phyloP scores from a whole-genome alignment of 192 early-diverging fungal genomes.

The Funneliformis mosseae region DNA sequence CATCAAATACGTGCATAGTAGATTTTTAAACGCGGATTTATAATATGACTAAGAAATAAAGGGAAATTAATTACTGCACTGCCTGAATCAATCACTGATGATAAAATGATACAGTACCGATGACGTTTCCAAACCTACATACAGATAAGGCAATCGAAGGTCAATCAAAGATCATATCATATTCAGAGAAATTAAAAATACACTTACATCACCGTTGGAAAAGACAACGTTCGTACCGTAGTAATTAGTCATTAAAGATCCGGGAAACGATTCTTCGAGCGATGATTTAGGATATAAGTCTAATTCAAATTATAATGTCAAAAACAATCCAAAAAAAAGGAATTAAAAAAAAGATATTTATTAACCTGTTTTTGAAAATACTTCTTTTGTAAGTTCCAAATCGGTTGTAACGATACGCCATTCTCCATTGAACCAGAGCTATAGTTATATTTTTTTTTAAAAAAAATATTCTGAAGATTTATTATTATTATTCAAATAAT shows the following conservation, averaged over 20 bases:
- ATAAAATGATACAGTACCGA: not conserved
- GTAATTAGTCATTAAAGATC: not conserved
- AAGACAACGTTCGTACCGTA: not conserved
- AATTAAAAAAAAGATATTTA: not conserved
- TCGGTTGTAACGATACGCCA: not conserved
- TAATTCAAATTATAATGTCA: not conserved
- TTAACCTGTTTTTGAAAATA: not conserved
- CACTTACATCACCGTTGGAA: not conserved
- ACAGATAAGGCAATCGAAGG: not conserved
- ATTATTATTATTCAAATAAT: too few species aligned
- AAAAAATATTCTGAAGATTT: too few species aligned
- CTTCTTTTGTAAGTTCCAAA: not conserved
- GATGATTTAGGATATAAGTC: not conserved
- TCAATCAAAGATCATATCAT: not conserved
- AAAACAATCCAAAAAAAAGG: not conserved
- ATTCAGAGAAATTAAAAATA: not conserved
- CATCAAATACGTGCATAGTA: not conserved
- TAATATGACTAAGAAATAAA: not conserved
- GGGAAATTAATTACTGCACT: not conserved
- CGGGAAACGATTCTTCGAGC: not conserved
- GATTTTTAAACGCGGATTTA: not conserved
- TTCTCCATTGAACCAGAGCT: not conserved
- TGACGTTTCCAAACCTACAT: not conserved
- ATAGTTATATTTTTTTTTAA: not conserved
- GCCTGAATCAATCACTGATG: not conserved